A percentile compares a stretch with the other conserved stretches of the same genome.
phyloP scores from a whole-genome alignment of 2,329 filamentous ascomycete genomes.

The Zelopaecilomyces penicillatus region DNA sequence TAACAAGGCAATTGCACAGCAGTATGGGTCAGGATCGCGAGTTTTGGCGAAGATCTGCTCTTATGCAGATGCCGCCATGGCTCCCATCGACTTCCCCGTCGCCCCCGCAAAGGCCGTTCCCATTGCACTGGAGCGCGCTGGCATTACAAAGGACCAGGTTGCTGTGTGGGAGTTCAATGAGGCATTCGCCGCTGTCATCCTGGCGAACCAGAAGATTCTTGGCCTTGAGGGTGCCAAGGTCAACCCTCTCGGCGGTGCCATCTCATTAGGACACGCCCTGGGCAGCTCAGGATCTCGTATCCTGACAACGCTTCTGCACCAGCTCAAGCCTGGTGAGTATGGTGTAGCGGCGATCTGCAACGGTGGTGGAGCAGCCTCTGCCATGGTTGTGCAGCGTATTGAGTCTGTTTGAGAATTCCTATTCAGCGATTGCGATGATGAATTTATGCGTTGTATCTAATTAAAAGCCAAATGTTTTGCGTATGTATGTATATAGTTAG shows the following conservation, averaged over 20 bases:
- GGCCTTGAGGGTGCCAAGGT: conserved; percentile 71
- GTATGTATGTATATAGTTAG: no score
- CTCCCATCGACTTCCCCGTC: conserved; percentile 88
- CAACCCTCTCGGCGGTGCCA: conserved; percentile 84
- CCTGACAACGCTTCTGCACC: conserved; percentile 80
- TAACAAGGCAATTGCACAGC: conserved; percentile 68
- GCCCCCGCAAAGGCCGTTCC: conserved; percentile 90
- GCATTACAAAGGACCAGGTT: conserved; percentile 85
- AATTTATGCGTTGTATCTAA: background rate
- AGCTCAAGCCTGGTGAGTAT: conserved; percentile 86
- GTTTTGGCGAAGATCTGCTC: conserved; percentile 82
- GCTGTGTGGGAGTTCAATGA: conserved; percentile 98
- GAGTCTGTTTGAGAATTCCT: conserved; percentile 40
- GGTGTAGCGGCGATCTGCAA: conserved; percentile 96
- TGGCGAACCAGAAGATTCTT: conserved; percentile 88
- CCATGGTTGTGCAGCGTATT: conserved; percentile 81
- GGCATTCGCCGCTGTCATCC: conserved; percentile 91
- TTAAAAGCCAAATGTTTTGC: no score
- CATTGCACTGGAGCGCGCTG: conserved; percentile 77
- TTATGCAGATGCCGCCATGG: conserved; percentile 82
- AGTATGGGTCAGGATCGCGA: conserved; percentile 69
- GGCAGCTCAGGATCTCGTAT: conserved; percentile 92
- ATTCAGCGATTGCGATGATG: background rate
- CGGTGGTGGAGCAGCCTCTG: conserved; percentile 85
- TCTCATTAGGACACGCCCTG: conserved; percentile 83